phyloP scores from a whole-genome alignment of 805 yeast genomes.

The Suhomyces prunicola region DNA sequence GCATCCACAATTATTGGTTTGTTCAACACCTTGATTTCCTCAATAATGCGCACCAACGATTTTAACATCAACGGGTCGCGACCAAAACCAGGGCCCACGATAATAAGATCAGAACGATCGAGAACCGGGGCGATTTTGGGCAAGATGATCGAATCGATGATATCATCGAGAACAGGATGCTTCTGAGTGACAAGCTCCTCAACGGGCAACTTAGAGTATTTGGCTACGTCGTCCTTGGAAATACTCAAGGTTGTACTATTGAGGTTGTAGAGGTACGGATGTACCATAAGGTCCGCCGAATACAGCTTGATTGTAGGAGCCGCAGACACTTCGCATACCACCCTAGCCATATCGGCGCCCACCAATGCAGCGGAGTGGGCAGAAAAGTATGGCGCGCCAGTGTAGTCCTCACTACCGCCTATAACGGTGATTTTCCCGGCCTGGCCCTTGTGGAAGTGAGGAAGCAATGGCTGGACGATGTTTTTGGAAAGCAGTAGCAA shows the following conservation, averaged over 20 bases:
- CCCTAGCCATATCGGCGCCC: conserved; percentile 88
- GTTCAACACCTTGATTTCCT: conserved; percentile 50
- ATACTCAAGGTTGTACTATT: conserved; percentile 25
- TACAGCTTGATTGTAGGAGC: conserved; percentile 80
- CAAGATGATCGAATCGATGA: conserved; percentile 45
- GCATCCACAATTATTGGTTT: conserved; percentile 87
- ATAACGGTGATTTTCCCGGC: conserved; percentile 81
- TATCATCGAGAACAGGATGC: conserved; percentile 22
- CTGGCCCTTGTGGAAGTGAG: conserved; percentile 84
- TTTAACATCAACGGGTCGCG: conserved; percentile 68
- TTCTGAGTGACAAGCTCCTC: conserved; percentile 21
- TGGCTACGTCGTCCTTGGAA: conserved; percentile 17
- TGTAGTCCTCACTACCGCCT: conserved; percentile 94
- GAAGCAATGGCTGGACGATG: conserved; percentile 73
- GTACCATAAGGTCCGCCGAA: conserved; percentile 94
- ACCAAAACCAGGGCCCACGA: conserved; percentile 94
- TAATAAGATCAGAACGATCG: conserved; percentile 71
- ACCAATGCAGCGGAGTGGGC: conserved; percentile 79
- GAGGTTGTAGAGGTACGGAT: conserved; percentile 72
- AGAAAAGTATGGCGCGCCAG: conserved; percentile 95
- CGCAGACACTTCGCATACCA: conserved; percentile 80
- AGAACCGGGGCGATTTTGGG: conserved; percentile 56
- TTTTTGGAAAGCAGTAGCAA: conserved; percentile 48
- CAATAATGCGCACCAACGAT: conserved; percentile 55
- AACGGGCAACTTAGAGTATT: conserved; percentile 12